Evolutionary conservation across 108 stramenopile species (phyloP), one percentile per base, ranked within the genome.

Genomic region (Stephanodiscus minutulus): DNA sequence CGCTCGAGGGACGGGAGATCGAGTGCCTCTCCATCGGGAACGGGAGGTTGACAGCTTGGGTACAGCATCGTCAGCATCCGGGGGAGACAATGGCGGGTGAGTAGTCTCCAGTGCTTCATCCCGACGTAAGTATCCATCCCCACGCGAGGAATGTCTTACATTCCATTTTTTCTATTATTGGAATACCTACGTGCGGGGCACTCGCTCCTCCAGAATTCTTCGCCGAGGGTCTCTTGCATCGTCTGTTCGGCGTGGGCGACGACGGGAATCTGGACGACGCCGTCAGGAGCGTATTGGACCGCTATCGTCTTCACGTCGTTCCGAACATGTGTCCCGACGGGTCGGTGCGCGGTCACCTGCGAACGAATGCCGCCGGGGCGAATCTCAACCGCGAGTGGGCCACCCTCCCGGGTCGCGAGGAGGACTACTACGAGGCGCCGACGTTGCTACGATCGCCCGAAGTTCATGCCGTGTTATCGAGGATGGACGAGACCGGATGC

Each of bases 371-470:
- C 10, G 73, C 77, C 25, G 95, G 95, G 6, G 87, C 89, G 37
- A 96, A 96, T 70, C 66, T 94, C 55, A 96, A 96, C 69, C 87
- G 95, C n/a, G 95, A 96, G 80, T 96, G 95, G 95, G 86, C 88
- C 24, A 75, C 81, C 41, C 80, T 86, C 7, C 62, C 76, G 5
- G 11, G 0, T 12, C 24, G 61, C 9, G 71, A 72, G 5, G 67
- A 64, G 3, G 3, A 15, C 13, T 15, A 3, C 36, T 94, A 96
- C 61, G 76, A 83, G 61, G 95, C 95, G 9, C 95, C 95, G 10
- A 87, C 90, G 4, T 46, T 83, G 67, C 81, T 86, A 54, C 76
- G 91, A 25, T 89, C 88, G 33, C 95, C 95, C 4, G 95, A 96
- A 79, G 95, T 96, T 0, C 77, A 82, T 52, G 72, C 77, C 47